These are phyloP conservation scores for Rhodotorula sp. DNA, from an alignment of 1,284 basidiomycete genomes.

Conservation along the genomic window DNA sequence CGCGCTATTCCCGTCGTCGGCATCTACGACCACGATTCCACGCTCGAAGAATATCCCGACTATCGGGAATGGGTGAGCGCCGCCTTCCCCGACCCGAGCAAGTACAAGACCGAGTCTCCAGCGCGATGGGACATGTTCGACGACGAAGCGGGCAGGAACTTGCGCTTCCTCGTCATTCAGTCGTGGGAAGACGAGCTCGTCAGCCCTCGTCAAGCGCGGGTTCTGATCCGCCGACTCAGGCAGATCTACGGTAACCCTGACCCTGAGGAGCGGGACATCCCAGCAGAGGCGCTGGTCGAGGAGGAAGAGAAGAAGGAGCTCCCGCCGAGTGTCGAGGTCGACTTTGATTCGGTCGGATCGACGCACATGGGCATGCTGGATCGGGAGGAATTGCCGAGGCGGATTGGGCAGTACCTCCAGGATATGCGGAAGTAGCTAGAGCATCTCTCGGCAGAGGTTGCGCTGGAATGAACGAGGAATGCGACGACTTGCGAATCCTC, in stretches of 20 bases:
- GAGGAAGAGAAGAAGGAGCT: too few relatives aligned
- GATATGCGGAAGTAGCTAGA: neutral
- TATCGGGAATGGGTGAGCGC: constrained; percentile 2
- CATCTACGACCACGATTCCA: constrained; percentile 27
- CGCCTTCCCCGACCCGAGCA: neutral
- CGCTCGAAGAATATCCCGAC: constrained; percentile 30
- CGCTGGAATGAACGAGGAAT: neutral
- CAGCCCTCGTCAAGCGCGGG: constrained; percentile 22
- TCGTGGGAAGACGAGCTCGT: constrained; percentile 27
- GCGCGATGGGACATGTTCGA: too few relatives aligned
- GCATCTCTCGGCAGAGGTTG: neutral
- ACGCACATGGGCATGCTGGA: constrained; percentile 5
- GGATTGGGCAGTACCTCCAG: neutral
- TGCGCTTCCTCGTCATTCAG: constrained; percentile 18
- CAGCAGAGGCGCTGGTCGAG: neutral
- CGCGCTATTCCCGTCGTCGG: constrained; percentile 26
- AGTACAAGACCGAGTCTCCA: neutral
- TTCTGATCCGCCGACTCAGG: constrained; percentile 3
- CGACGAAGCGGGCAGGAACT: too few relatives aligned
- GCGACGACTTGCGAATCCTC: neutral
- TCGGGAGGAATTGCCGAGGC: neutral
- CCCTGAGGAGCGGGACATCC: neutral
- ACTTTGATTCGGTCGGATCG: constrained; percentile 5
- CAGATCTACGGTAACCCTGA: neutral
- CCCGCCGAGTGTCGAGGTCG: constrained; percentile 1